Evolutionary conservation across 805 yeast genomes (phyloP), one percentile per base, ranked within the genome.

Genomic region (Saccharomycopsis javanensis): DNA sequence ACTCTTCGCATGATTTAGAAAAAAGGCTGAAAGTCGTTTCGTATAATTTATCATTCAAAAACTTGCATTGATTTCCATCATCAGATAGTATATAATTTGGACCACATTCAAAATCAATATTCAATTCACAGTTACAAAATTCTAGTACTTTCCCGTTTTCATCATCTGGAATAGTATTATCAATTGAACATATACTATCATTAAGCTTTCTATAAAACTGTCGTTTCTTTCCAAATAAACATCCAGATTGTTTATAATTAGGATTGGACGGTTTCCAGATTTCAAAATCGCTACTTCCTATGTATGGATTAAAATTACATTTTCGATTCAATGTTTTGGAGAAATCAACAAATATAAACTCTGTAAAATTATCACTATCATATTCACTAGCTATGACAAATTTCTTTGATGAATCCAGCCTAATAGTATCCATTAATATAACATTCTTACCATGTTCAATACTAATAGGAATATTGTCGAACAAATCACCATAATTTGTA

Each of bases 81-180:
- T 88, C 96, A 0, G 64, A 54, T 82, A 83, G 57, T 83, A 76
- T 58, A 69, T 78, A 68, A 70, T 91, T 91, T 72, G 82, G 88
- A 69, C 94, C 99, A 77, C 99, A 94, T 70, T 94, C 99, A 67
- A 74, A 94, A 67, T 92, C 99, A 55, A 79, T 78, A 69, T 96
- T 18, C n/a, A 35, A 79, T 0, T 91, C 77, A 72, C 99, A 94
- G 1, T 83, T 67, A 72, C 99, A 94, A 67, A 86, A 83, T 58
- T 79, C 74, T 15, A 77, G 67, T 11, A 78, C 72, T 62, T 76
- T 77, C 5, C 55, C 56, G 23, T 50, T 25, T 20, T 31, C 18
- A 11, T 30, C 34, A 7, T 52, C 56, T 1, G 55, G 59, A 27
- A 52, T 35, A 18, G 52, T 18, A 5, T 23, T 23, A 25, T 79